Percentiles rank a stretch among this genome's conserved stretches.
phyloP scores from a whole-genome alignment of 495 filamentous ascomycete species.

The Aspergillus wentii region DNA sequence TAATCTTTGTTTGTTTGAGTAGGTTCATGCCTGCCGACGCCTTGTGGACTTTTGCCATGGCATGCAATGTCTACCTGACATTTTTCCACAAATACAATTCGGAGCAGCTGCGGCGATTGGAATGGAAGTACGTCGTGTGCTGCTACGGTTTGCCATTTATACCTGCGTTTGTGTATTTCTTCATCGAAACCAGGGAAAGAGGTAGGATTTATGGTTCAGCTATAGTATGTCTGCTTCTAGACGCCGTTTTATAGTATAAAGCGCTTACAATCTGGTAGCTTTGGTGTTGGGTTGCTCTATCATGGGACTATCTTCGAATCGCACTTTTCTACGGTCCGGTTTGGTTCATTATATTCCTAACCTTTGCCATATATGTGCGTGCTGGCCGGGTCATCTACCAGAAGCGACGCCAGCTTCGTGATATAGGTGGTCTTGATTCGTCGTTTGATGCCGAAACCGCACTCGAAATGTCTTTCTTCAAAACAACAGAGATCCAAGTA shows the following conservation, averaged over 20 bases:
- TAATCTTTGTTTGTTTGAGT: conserved; percentile 9
- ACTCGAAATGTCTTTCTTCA: conserved; percentile 45
- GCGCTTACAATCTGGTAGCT: conserved; percentile 31
- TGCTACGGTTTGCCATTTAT: conserved; percentile 78
- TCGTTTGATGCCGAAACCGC: conserved; percentile 15
- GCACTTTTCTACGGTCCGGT: conserved; percentile 79
- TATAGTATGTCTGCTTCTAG: conserved; percentile 47
- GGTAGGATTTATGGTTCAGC: conserved; percentile 72
- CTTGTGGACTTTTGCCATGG: conserved; percentile 80
- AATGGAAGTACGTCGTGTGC: conserved; percentile 63
- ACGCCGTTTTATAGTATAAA: too few species aligned
- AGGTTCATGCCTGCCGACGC: conserved; percentile 78
- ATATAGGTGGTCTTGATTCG: conserved; percentile 36
- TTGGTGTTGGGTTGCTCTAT: conserved; percentile 76
- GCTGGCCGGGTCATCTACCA: conserved; percentile 67
- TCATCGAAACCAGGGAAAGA: conserved; percentile 44
- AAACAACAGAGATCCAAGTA: conserved; percentile 55
- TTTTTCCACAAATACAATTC: conserved; percentile 76
- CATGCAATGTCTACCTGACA: conserved; percentile 80
- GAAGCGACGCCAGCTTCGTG: conserved; percentile 39
- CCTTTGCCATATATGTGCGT: conserved; percentile 68
- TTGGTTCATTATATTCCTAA: conserved; percentile 71
- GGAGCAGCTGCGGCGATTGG: conserved; percentile 59
- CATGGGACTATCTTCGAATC: conserved; percentile 71
- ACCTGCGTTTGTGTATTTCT: conserved; percentile 63